phyloP scores from a whole-genome alignment of 495 filamentous ascomycete genomes.

The Mycothermus thermophilus region DNA sequence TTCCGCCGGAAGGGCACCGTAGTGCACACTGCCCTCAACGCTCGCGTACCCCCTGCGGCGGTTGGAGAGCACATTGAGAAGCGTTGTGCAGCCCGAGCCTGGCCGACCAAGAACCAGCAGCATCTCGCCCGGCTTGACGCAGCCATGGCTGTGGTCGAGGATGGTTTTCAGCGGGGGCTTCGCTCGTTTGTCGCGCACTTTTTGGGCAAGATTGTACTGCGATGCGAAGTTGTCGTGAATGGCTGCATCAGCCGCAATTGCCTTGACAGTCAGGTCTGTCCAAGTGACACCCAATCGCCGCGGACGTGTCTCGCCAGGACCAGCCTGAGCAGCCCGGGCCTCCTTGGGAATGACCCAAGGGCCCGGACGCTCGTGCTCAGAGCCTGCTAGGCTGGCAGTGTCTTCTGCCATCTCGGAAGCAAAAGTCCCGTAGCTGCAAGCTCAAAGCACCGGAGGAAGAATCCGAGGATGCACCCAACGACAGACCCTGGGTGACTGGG shows the following conservation, averaged over 20 bases:
- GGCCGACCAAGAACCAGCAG: constrained; percentile 66
- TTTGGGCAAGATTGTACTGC: constrained; percentile 39
- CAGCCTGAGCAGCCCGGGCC: too few species aligned
- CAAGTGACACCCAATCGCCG: constrained; percentile 45
- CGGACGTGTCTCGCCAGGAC: constrained; percentile 34
- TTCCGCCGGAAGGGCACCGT: constrained; percentile 44
- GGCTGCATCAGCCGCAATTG: constrained; percentile 23
- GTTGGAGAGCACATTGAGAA: constrained; percentile 66
- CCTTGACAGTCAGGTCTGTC: constrained; percentile 48
- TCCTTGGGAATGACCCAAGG: too few species aligned
- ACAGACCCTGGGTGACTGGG: too few species aligned
- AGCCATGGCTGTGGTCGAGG: constrained; percentile 38
- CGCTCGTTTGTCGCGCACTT: constrained; percentile 30
- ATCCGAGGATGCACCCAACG: too few species aligned
- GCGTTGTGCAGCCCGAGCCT: constrained; percentile 63
- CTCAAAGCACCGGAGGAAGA: too few species aligned
- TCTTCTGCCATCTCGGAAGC: too few species aligned
- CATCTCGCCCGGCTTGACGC: constrained; percentile 59
- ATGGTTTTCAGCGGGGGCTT: constrained; percentile 47
- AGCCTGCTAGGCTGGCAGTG: too few species aligned
- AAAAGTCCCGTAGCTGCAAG: too few species aligned
- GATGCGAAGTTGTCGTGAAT: constrained; percentile 35
- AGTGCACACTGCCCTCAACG: constrained; percentile 54
- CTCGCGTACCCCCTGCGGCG: constrained; percentile 53
- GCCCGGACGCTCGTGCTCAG: too few species aligned